Base-by-base conservation (phyloP, 176 grass and related monocot genomes). In the Triticum urartu region DNA sequence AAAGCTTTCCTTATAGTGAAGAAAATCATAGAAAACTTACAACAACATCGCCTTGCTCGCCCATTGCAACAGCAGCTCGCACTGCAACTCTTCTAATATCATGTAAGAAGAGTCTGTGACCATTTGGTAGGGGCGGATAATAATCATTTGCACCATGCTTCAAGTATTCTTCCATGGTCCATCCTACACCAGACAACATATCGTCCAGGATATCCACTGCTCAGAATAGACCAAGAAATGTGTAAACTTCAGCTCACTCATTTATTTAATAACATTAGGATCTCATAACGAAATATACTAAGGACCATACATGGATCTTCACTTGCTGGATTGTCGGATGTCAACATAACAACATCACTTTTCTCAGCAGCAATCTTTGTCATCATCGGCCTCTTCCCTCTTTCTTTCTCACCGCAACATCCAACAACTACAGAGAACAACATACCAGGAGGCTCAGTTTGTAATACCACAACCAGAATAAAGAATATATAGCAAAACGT, bases 301-400 rank as follows among this genome's bases (percentile, higher is more conserved):
- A 60, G 32, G 90, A 87, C 24, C 80, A 24, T 88, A 98, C 96
- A 88, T 5, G 93, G 92, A 84, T 98, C 96, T 95, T 98, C 96
- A 88, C 84, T 95, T 76, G 87, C 91, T 88, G 96, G 96, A 89
- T 98, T 94, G 79, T 98, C 91, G 6, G 96, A 98, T 84, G 93
- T 95, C 92, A 98, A 89, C 93, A 98, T 95, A 78, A 98, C 88
- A 89, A 95, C 96, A 78, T 95, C 96, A 86, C 96, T 98, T 98
- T 94, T 98, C 9, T 98, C 96, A 80, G 93, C 86, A 1, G 93
- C 93, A 73, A 98, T 89, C 84, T 95, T 95, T 85, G 93, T 94
- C 90, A 98, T 95, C 76, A 95, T 64, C 0, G 96, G 96, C 84
- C 96, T 94, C 88, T 98, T 98, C 43, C 93, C 91, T 83, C 93